phyloP scores from a whole-genome alignment of 2,329 filamentous ascomycete species.

The Ceratocystis diversiconidia region DNA sequence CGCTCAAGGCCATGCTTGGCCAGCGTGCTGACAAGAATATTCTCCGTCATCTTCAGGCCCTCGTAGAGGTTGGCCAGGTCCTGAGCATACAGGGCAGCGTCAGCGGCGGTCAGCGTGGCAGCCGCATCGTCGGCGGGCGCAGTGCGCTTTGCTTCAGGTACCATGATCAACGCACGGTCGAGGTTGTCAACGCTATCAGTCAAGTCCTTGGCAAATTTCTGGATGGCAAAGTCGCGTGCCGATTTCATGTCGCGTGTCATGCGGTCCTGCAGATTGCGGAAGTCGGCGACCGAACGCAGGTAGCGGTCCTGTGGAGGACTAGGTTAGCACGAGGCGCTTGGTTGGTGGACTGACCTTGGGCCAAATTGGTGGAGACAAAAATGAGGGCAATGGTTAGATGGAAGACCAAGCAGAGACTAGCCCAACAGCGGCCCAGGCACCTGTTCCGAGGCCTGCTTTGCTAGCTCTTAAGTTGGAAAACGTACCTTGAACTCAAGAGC shows the following conservation, averaged over 20 bases:
- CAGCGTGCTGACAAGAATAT: slow-evolving; percentile 71
- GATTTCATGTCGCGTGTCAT: slow-evolving; percentile 78
- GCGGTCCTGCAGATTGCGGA: slow-evolving; percentile 93
- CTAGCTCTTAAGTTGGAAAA: slow-evolving; percentile 13
- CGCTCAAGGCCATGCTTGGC: slow-evolving; percentile 89
- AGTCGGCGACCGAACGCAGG: slow-evolving; percentile 86
- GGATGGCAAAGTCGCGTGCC: slow-evolving; percentile 85
- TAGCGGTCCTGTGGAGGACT: slow-evolving; percentile 62
- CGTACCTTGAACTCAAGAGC: slow-evolving; percentile 70
- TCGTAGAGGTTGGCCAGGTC: slow-evolving; percentile 72
- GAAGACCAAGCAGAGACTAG: not conserved
- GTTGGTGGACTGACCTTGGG: not conserved
- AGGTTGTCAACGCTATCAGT: slow-evolving; percentile 95
- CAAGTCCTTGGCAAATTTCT: slow-evolving; percentile 88
- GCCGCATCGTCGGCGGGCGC: not conserved
- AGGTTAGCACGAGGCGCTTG: not conserved
- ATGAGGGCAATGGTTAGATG: not conserved
- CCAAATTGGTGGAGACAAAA: not conserved
- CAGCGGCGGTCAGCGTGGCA: slow-evolving; percentile 27
- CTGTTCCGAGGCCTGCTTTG: not conserved
- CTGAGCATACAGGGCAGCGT: slow-evolving; percentile 37
- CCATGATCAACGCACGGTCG: slow-evolving; percentile 74
- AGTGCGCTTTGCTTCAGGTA: slow-evolving; percentile 50
- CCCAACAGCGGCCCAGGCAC: not conserved
- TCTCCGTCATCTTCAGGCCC: slow-evolving; percentile 90